Base-by-base conservation (phyloP, 345 rosid genomes). In the Gossypium australe region DNA sequence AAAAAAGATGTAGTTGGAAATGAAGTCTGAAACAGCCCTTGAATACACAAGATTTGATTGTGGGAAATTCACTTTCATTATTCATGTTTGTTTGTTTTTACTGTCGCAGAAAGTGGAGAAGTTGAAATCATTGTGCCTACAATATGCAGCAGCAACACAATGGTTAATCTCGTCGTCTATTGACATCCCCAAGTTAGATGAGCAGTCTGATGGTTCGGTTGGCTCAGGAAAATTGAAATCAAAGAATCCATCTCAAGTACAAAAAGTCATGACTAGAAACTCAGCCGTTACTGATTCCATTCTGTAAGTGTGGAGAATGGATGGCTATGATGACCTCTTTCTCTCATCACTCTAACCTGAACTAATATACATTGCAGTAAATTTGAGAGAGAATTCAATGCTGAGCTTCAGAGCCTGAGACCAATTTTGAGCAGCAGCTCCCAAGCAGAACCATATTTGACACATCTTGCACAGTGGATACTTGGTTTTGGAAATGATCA, bases 391-490 rank as follows among this genome's bases (percentile, higher is more conserved):
- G 97, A 93, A 59, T 95, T 91, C 77, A 91, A 89, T 83, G 73
- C 87, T 0, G 99, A 93, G 86, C 90, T 91, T 81, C 91, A 90
- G 81, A 91, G 87, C 84, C 84, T 95, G 64, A 94, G 96, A 85
- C 93, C 91, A 41, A 84, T 89, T 41, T 81, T 93, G 84, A 90
- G 97, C 84, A 86, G 78, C 74, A 87, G 86, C 79, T 89, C 98
- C 47, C 98, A 90, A 80, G 93, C 92, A 62, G 97, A 95, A 77
- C 99, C 99, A 12, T 86, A 95, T 85, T 83, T 93, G 85, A 91
- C 94, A 73, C 99, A 93, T 87, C 98, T 95, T 77, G 93, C 98
- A 51, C 97, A 91, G 81, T 91, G 89, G 90, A 86, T 95, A 80
- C 94, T 95, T 47, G 97, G 98, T 14, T 86, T 82, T 73, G 82